Evolutionary conservation across 31 red algal species (phyloP).

Genomic region (Endocladia muricata): DNA sequence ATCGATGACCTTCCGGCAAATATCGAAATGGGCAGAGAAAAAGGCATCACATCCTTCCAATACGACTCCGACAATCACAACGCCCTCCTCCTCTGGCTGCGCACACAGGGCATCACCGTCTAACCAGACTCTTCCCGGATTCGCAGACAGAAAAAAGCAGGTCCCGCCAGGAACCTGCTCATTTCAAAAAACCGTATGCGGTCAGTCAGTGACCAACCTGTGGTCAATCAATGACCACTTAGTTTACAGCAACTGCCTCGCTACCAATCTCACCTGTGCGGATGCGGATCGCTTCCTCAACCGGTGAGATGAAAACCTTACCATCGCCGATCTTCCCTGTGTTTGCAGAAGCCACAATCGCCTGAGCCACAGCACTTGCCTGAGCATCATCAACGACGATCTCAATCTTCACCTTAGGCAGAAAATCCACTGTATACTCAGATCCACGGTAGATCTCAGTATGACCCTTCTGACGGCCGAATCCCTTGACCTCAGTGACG

Average conservation of each 20-base stretch:
- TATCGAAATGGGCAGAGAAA: not conserved
- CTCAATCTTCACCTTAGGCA: slow-evolving; percentile 7
- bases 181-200: no score
- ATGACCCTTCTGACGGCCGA: slow-evolving; percentile 9
- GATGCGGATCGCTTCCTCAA: slow-evolving; percentile 9
- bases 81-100: slow-evolving; percentile 1
- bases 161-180: no score
- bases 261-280: slow-evolving; percentile 13
- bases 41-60: slow-evolving; percentile 3
- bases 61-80: slow-evolving; percentile 3
- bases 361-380: not conserved
- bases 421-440: not conserved
- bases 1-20: slow-evolving; percentile 7
- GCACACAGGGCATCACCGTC: no score
- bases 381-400: slow-evolving; percentile 1
- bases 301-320: not conserved
- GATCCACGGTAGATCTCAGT: slow-evolving; percentile 9
- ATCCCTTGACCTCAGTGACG: slow-evolving; percentile 8
- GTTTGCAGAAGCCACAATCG: not conserved
- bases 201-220: no score
- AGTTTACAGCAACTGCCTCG: slow-evolving; percentile 4
- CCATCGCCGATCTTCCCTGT: slow-evolving; percentile 22
- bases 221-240: no score
- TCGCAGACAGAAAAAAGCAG: no score
- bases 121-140: no score